Evolutionary conservation across 306 rosid species (phyloP).

Genomic region (Albizia julibrissin): DNA sequence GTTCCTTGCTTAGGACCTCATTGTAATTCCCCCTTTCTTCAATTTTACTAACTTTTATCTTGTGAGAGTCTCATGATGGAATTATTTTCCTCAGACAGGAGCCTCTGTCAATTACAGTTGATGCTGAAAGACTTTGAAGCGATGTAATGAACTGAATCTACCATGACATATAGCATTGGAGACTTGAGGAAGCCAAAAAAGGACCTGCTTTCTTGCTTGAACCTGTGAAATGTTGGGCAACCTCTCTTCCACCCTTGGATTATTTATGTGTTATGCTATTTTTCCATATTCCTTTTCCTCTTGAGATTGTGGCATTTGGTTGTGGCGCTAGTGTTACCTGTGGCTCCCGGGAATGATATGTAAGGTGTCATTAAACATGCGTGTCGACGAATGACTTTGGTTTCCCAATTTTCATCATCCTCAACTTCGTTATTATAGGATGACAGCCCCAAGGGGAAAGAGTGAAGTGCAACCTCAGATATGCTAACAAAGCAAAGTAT

Average conservation of each 20-base stretch:
- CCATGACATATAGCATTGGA: background rate
- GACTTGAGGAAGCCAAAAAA: constrained; percentile 23
- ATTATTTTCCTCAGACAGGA: constrained; percentile 7
- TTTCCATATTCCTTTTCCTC: background rate
- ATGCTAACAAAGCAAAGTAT: background rate
- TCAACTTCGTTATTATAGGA: background rate
- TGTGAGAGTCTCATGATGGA: constrained; percentile 18
- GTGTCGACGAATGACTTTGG: too few species aligned
- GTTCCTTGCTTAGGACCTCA: too few species aligned
- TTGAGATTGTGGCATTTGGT: background rate
- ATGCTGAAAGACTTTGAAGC: constrained; percentile 2
- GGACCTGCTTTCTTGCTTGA: constrained; percentile 26
- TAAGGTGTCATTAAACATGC: too few species aligned
- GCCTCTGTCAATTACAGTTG: background rate
- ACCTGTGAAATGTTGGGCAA: background rate
- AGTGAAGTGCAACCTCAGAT: background rate
- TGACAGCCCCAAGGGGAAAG: background rate
- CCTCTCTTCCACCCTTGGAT: constrained; percentile 4
- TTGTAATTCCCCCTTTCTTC: too few species aligned
- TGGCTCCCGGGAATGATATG: too few species aligned
- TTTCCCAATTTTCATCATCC: too few species aligned
- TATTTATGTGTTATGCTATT: background rate
- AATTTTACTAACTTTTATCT: background rate
- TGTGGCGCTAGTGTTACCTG: too few species aligned
- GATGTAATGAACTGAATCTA: background rate